phyloP scores from a whole-genome alignment of 1,284 basidiomycete genomes.

The Irpex sp. region DNA sequence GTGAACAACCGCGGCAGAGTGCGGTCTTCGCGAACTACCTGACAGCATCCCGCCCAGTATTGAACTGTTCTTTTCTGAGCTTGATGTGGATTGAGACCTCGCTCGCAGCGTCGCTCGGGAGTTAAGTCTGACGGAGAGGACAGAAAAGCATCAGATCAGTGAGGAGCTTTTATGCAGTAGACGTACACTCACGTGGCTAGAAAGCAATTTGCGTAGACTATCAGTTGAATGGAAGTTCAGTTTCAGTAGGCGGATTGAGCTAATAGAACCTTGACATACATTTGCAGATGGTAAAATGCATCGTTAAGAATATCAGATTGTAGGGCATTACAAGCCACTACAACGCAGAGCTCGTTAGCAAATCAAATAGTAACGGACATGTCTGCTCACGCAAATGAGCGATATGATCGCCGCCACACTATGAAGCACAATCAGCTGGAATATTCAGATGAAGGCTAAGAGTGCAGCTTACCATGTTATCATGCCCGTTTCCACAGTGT shows the following conservation, averaged over 20 bases:
- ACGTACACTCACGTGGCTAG: conserved; percentile 32
- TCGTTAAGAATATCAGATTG: conserved; percentile 43
- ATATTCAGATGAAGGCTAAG: not conserved
- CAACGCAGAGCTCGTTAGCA: too few species aligned
- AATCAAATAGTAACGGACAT: not conserved
- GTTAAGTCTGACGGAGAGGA: conserved; percentile 15
- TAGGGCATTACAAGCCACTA: conserved; percentile 46
- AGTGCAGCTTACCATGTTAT: conserved; percentile 41
- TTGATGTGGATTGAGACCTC: conserved; percentile 19
- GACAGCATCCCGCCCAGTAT: not conserved
- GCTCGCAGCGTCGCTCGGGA: conserved; percentile 18
- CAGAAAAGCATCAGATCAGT: not conserved
- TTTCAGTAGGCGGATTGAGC: not conserved
- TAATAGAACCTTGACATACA: conserved; percentile 23
- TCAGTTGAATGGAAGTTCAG: not conserved
- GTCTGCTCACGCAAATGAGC: conserved; percentile 38
- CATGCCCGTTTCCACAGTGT: conserved; percentile 49
- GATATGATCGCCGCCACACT: conserved; percentile 43
- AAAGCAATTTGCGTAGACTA: conserved; percentile 36
- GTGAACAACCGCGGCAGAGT: conserved; percentile 6
- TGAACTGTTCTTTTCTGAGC: conserved; percentile 10
- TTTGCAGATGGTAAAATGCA: conserved; percentile 47
- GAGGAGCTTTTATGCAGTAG: not conserved
- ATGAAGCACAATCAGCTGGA: conserved; percentile 13
- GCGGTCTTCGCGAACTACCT: not conserved